A percentile compares a stretch with the other conserved stretches of the same genome.
phyloP scores from a whole-genome alignment of 2,329 filamentous ascomycete genomes.

The Colletotrichum sp. region DNA sequence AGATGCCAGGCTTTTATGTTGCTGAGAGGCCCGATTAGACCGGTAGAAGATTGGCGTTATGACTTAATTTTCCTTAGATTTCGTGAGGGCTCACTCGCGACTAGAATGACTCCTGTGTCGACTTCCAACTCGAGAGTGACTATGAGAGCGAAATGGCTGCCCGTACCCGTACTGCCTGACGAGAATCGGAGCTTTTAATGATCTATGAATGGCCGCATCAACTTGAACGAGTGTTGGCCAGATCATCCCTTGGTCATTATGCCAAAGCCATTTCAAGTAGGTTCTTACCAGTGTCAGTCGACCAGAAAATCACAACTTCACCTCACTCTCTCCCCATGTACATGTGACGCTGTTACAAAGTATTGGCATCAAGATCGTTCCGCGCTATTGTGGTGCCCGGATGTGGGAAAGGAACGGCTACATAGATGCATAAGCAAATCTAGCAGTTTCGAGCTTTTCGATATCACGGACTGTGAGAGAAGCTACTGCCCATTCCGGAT shows the following conservation, averaged over 20 bases:
- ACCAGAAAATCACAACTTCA: not conserved
- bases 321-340: not conserved
- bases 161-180: slow-evolving; percentile 66
- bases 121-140: slow-evolving; percentile 52
- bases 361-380: slow-evolving; percentile 51
- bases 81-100: slow-evolving; percentile 52
- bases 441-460: slow-evolving; percentile 38
- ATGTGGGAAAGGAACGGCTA: slow-evolving; percentile 58
- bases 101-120: slow-evolving; percentile 58
- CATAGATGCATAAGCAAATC: slow-evolving; percentile 57
- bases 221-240: not conserved
- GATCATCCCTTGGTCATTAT: not conserved
- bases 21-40: not conserved
- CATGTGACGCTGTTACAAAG: not conserved
- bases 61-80: not conserved
- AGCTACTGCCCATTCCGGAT: not conserved
- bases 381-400: slow-evolving; percentile 64
- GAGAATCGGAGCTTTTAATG: slow-evolving; percentile 65
- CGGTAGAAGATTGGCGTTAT: not conserved
- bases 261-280: not conserved
- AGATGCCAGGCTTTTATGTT: not conserved
- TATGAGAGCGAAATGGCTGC: slow-evolving; percentile 61
- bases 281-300: not conserved
- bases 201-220: slow-evolving; percentile 40
- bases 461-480: not conserved